phyloP scores from a whole-genome alignment of 2,329 filamentous ascomycete species.

The Tympanopsis confertula region DNA sequence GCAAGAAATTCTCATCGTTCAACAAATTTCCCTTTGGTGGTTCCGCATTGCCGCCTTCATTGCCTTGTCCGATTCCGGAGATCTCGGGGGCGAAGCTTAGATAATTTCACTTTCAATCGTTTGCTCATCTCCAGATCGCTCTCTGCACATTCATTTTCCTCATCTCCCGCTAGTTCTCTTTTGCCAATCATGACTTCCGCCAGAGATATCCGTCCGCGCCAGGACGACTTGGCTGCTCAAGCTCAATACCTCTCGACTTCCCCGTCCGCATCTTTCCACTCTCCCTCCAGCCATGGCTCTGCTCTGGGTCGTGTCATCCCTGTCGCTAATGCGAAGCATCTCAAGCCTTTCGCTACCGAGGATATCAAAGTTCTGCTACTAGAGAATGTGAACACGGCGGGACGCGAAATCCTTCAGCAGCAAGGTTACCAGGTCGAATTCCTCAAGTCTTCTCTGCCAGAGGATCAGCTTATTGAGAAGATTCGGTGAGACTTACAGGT shows the following conservation, averaged over 20 bases:
- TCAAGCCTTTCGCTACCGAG: slow-evolving; percentile 91
- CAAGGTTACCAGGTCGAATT: slow-evolving; percentile 96
- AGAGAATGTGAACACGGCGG: slow-evolving; percentile 91
- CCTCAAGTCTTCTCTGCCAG: slow-evolving; percentile 76
- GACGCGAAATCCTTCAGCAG: slow-evolving; percentile 65
- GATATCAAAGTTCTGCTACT: slow-evolving; percentile 93
- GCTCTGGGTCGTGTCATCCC: background rate
- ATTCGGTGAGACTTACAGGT: slow-evolving; percentile 63
- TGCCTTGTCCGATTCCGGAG: too few relatives aligned
- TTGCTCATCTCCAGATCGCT: too few relatives aligned
- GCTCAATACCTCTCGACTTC: background rate
- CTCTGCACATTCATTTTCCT: background rate
- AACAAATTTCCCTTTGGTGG: too few relatives aligned
- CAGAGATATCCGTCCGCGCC: background rate
- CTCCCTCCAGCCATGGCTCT: background rate
- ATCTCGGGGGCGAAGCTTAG: too few relatives aligned
- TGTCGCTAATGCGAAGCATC: slow-evolving; percentile 42
- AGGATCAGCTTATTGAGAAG: slow-evolving; percentile 92
- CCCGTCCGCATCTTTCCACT: background rate
- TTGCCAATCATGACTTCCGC: background rate
- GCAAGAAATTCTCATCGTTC: too few relatives aligned
- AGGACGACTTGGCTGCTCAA: background rate
- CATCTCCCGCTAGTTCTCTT: too few relatives aligned
- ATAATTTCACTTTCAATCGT: too few relatives aligned
- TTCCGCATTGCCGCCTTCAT: too few relatives aligned